A percentile compares a stretch with the other conserved stretches of the same genome.
Conservation (phyloP, 2,329 filamentous ascomycete species). For the Pseudonectria buxi region DNA sequence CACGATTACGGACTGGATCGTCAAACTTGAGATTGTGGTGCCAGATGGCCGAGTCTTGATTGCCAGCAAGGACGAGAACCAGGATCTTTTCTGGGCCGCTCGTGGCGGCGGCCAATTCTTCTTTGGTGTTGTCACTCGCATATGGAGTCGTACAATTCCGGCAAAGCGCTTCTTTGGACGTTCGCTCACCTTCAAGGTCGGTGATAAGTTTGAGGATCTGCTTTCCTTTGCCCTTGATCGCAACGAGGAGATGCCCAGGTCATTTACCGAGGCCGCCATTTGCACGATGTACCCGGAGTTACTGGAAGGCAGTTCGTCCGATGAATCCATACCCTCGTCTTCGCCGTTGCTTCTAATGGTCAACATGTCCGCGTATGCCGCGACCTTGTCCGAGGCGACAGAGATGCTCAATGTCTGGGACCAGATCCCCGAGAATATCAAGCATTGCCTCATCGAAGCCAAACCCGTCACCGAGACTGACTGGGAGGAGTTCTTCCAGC, state of each 20-base stretch:
- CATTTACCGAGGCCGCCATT: neutral
- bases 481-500: conserved; percentile 2
- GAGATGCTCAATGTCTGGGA: conserved; percentile 1
- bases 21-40: conserved; percentile 40
- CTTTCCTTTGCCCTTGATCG: conserved; percentile 1
- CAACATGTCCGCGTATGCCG: conserved; percentile 1
- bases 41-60: conserved; percentile 37
- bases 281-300: conserved; percentile 1
- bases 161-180: neutral
- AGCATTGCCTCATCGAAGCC: neutral
- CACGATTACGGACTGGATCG: conserved; percentile 23
- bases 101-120: conserved; percentile 16
- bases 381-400: neutral
- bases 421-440: neutral
- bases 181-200: neutral
- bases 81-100: conserved; percentile 41
- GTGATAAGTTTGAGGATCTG: neutral
- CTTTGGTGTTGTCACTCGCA: conserved; percentile 9
- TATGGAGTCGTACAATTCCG: conserved; percentile 3
- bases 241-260: neutral
- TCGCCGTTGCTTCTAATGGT: neutral
- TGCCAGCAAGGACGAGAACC: conserved; percentile 31
- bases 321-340: neutral
- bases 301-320: neutral
- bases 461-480: neutral